Base-by-base conservation (phyloP, 441 rosid genomes). In the Jatropha podagrica region DNA sequence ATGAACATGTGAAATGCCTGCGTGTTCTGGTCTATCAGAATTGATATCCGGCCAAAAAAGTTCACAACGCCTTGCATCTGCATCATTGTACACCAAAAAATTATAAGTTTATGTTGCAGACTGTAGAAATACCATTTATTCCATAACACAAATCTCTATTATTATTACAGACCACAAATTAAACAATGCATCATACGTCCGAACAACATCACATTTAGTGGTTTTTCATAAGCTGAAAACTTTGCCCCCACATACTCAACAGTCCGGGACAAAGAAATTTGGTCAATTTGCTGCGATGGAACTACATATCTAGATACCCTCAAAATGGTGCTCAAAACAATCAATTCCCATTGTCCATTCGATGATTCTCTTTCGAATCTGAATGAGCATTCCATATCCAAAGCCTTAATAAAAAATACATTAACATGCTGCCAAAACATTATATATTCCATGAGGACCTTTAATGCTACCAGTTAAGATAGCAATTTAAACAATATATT, bases 41-140 rank as follows among this genome's bases (percentile, higher is more conserved):
- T 85, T 23, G 98, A 87, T 76, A 96, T 79, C 72, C 98, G 90
- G 78, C 99, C 98, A 78, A 92, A 96, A 81, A 88, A 90, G 80
- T 87, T 90, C 74, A 96, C 99, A 77, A 88, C 94, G 32, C 99
- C 98, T 85, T 87, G 91, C 98, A 96, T 90, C 99, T 96, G 97
- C 74, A 80, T 66, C 62, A 59, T 11, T 13, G 12, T 51, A 71
- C 2, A 65, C 46, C 67, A 69, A 51, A 37, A 18, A 12, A 48
- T 51, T 54, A 56, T 4, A 40, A 49, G 49, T 40, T 60, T 20
- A 23, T 49, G 6, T 51, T 11, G 40, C 59, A 59, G 44, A 27
- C 67, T 41, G 26, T 11, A 49, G 46, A 17, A 59, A 52, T n/a
- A 15, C 40, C 9, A 23, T 5, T 46, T 51, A 27, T 27, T 46